Conservation (phyloP, 2,329 filamentous ascomycete genomes). For the Epichloe sp. region DNA sequence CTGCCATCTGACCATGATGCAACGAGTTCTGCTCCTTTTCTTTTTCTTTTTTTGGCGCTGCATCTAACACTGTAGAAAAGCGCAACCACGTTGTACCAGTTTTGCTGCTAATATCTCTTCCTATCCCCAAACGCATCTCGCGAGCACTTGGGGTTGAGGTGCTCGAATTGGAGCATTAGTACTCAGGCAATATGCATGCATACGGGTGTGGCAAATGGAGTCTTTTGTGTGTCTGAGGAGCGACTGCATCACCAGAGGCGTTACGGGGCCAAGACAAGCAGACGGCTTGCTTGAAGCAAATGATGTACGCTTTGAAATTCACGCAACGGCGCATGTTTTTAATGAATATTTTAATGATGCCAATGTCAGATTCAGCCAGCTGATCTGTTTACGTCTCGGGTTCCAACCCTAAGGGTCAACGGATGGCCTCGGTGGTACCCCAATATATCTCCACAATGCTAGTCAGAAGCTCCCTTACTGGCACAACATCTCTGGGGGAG, state of each 20-base stretch:
- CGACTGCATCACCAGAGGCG: background rate
- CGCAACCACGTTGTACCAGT: background rate
- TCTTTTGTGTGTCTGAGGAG: background rate
- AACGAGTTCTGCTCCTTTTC: background rate
- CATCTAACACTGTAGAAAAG: too few relatives aligned
- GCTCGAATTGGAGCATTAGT: background rate
- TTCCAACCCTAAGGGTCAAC: too few relatives aligned
- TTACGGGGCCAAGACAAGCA: background rate
- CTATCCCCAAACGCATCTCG: background rate
- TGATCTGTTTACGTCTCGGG: too few relatives aligned
- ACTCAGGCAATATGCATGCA: background rate
- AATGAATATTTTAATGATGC: too few relatives aligned
- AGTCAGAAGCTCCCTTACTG: too few relatives aligned
- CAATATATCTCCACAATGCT: too few relatives aligned
- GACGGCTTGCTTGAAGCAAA: background rate
- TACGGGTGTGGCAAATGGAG: background rate
- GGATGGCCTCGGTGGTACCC: too few relatives aligned
- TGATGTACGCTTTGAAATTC: background rate
- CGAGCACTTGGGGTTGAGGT: background rate
- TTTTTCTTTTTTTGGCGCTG: background rate
- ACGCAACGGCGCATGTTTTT: background rate
- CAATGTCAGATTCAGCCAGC: too few relatives aligned
- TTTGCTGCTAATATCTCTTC: background rate
- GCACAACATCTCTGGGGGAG: too few relatives aligned
- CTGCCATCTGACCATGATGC: background rate